These are phyloP conservation scores for Jimgerdemannia lactiflua DNA, from an alignment of 192 early-diverging fungal genomes.

Conservation along the genomic window DNA sequence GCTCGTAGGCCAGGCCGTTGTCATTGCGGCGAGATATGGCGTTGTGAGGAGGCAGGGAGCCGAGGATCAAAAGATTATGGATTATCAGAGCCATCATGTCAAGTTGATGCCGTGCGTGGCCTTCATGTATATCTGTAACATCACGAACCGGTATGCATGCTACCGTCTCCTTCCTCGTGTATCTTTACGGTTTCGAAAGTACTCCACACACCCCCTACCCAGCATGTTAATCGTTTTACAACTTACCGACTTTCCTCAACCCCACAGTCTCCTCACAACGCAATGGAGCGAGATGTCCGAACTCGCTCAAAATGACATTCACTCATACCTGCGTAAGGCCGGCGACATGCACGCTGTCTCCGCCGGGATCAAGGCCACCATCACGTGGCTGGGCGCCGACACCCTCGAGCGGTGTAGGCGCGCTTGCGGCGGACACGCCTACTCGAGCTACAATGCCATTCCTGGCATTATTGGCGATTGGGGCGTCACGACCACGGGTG, in stretches of 20 bases:
- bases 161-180: not conserved
- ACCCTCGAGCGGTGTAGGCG: conserved; percentile 49
- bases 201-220: no score
- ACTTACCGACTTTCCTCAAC: not conserved
- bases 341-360: conserved; percentile 57
- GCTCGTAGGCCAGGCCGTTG: conserved; percentile 46
- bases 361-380: conserved; percentile 49
- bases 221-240: not conserved
- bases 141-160: conserved; percentile 26
- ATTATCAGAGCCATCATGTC: conserved; percentile 63
- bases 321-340: conserved; percentile 40
- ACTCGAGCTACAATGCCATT: conserved; percentile 65
- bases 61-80: conserved; percentile 62
- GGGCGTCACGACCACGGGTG: conserved; percentile 56
- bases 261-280: not conserved
- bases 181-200: not conserved
- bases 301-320: conserved; percentile 43
- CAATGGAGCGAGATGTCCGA: conserved; percentile 38
- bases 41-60: conserved; percentile 58
- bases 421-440: conserved; percentile 63
- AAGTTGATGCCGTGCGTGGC: conserved; percentile 54
- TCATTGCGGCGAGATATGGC: conserved; percentile 59
- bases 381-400: conserved; percentile 50
- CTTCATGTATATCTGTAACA: conserved; percentile 43
- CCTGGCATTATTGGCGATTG: conserved; percentile 54